Evolutionary conservation across 495 filamentous ascomycete species (phyloP).

Genomic region (Lophium mytilinum): DNA sequence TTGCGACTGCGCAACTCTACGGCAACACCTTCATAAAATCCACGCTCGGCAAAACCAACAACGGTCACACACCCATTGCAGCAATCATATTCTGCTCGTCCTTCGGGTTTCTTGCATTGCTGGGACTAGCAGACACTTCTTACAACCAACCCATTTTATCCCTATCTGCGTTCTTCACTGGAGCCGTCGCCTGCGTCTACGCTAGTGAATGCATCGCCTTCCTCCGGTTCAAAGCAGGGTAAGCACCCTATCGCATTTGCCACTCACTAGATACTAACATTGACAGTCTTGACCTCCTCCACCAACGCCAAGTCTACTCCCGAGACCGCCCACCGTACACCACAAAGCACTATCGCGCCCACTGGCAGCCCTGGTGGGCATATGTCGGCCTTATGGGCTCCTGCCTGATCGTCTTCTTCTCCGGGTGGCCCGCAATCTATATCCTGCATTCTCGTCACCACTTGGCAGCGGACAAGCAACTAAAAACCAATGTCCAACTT

Average conservation of each 20-base stretch:
- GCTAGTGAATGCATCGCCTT: constrained; percentile 40
- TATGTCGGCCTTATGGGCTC: constrained; percentile 23
- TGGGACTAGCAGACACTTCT: constrained; percentile 21
- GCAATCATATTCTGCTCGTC: constrained; percentile 29
- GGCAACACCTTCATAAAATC: constrained; percentile 27
- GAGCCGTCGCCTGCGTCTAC: constrained; percentile 35
- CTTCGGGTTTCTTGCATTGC: constrained; percentile 27
- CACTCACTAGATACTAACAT: background rate
- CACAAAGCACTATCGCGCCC: constrained; percentile 26
- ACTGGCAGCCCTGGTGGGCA: constrained; percentile 32
- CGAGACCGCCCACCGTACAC: constrained; percentile 11
- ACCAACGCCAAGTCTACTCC: constrained; percentile 4
- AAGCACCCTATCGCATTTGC: background rate
- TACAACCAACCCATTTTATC: constrained; percentile 30
- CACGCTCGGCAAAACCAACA: constrained; percentile 36
- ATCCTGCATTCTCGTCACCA: background rate
- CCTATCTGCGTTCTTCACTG: constrained; percentile 31
- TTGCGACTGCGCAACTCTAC: constrained; percentile 31
- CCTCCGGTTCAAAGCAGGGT: constrained; percentile 37
- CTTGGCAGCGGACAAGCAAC: background rate
- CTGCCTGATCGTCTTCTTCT: constrained; percentile 19
- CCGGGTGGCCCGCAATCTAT: constrained; percentile 29
- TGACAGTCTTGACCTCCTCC: background rate
- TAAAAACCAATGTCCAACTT: background rate
- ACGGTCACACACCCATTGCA: constrained; percentile 35